A percentile compares a stretch with the other conserved stretches of the same genome.
Evolutionary conservation across 73 alveolate species (phyloP).

Genomic region (Tetrahymena elliotti): DNA sequence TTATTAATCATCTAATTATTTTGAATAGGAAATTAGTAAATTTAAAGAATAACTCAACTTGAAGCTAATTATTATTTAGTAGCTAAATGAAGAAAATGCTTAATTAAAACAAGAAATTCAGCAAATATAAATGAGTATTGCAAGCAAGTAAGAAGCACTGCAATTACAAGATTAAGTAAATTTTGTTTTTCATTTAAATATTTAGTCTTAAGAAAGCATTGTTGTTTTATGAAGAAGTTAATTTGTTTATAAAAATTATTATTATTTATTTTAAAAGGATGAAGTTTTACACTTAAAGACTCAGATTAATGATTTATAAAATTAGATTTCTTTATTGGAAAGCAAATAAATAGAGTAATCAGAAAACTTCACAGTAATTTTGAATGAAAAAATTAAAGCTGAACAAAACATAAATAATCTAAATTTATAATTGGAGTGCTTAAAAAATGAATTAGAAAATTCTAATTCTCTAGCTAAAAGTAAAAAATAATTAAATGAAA

Average conservation of each 20-base stretch:
- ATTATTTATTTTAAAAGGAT: not conserved
- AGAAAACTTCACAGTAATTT: not conserved
- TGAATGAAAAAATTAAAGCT: not conserved
- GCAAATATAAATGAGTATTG: not conserved
- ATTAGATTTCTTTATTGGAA: not conserved
- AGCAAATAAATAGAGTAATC: not conserved
- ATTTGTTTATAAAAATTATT: not conserved
- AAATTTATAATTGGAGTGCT: not conserved
- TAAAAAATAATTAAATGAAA: not conserved
- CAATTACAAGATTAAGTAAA: not conserved
- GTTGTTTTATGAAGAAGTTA: not conserved
- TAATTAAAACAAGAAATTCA: not conserved
- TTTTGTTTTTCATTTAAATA: too few species aligned
- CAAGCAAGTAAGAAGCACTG: not conserved
- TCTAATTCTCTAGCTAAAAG: not conserved
- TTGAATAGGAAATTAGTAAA: not conserved
- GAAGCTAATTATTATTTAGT: not conserved
- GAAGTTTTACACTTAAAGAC: not conserved
- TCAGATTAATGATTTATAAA: not conserved
- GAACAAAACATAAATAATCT: not conserved
- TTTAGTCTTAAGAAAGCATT: too few species aligned
- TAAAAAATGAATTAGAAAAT: not conserved
- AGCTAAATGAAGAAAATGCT: not conserved
- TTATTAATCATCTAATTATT: not conserved
- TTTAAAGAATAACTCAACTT: not conserved